Evolutionary conservation across 352 stramenopile species (phyloP), one percentile per base, ranked within the genome.

Genomic region (Phytophthora pseudosyringae): DNA sequence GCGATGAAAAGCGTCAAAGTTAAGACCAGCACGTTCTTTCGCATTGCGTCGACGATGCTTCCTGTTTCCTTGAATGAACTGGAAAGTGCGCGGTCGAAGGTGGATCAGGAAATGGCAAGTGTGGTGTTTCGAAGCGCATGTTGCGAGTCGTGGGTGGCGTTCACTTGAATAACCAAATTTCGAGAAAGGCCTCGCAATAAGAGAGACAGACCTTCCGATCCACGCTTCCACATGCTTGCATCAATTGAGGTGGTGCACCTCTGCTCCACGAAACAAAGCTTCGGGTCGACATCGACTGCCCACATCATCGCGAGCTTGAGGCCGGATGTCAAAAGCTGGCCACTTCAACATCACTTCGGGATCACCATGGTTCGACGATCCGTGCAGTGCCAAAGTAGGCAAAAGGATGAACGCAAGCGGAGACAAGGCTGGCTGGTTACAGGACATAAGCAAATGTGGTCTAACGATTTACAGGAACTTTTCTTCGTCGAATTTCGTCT

Each of bases 381-480:
- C n/a, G 25, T 41, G 25, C 25, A 18, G 18, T 47, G 18, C 32
- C 18, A 46, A 50, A 40, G 43, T 29, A 63, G 35, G 33, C 9
- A 39, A 40, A 33, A 47, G 3, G 36, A 49, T 25, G 11, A 36
- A 48, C 45, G 16, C 16, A 59, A 7, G 13, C 25, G 41, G n/a
- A 51, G 45, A 67, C 25, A 64, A 62, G 33, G 44, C 44, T 60
- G 33, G 44, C 44, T 60, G 41, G 40, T 55, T 70, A 61, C 48
- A 43, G 25, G 53, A 59, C 41, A 63, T 52, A 63, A 43, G 60
- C 60, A 71, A 59, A 44, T 26, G 40, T 36, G 21, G 32, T 68
- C 45, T 60, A 76, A 73, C 58, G 52, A 15, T 50, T 76, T 78
- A 78, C 56, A 78, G 48, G 32, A 78, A 64, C 48, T 75, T 78